Conservation (phyloP, 208 protist genomes). For the Porcisia deanei region DNA sequence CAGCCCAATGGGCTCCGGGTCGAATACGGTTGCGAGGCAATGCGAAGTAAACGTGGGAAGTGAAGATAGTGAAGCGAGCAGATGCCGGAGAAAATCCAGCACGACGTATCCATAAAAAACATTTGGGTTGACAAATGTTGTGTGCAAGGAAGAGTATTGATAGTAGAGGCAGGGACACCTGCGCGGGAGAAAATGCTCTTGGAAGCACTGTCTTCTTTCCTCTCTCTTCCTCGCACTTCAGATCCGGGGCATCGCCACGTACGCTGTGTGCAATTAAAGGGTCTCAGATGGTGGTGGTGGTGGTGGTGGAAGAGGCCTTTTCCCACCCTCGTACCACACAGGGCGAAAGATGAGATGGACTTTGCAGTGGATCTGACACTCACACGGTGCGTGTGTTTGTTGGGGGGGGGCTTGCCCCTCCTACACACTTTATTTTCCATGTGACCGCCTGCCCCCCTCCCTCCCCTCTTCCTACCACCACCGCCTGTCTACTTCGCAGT, state of each 20-base stretch:
- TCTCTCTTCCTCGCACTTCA: neutral
- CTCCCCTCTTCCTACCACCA: neutral
- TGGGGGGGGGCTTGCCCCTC: neutral
- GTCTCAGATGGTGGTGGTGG: conserved; percentile 6
- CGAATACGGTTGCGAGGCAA: too few species aligned
- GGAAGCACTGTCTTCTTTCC: neutral
- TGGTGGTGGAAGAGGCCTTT: neutral
- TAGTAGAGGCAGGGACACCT: neutral
- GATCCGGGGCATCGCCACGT: neutral
- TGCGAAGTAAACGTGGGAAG: too few species aligned
- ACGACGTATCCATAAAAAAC: too few species aligned
- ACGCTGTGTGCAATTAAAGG: neutral
- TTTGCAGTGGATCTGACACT: neutral
- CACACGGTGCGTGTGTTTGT: neutral
- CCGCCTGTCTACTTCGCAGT: neutral
- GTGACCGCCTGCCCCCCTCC: neutral
- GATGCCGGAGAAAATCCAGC: too few species aligned
- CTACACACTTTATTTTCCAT: neutral
- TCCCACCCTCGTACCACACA: neutral
- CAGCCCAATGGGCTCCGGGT: too few species aligned
- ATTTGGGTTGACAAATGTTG: neutral
- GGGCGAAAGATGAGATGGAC: neutral
- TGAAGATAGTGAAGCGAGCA: too few species aligned
- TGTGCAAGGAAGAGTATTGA: neutral
- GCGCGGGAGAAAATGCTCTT: neutral